Evolutionary conservation across 2,329 filamentous ascomycete genomes (phyloP), one percentile per base, ranked within the genome.

Genomic region (Westerdykella aurantiaca): DNA sequence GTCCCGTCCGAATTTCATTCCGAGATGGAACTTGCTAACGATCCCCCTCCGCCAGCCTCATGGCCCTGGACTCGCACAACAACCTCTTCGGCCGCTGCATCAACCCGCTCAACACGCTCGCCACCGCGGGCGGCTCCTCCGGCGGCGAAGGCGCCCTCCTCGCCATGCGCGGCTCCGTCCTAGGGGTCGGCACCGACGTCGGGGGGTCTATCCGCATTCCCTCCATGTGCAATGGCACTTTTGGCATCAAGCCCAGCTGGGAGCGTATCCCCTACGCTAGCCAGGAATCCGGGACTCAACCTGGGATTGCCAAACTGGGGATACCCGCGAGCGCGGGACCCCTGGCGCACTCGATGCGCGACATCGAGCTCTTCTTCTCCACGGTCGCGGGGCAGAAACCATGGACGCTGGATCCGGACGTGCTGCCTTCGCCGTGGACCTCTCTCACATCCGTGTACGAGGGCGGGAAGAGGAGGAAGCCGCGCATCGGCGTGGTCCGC

Each of bases 131-230:
- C 5, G 84, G 85, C 2, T 80, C 76, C 9, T 80, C 78, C 0
- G 83, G 83, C 10, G 84, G 84, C 11, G 82, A 85, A 58, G 81
- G 74, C 0, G 79, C 76, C 0, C 61, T 84, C 9, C 53, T 84
- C 16, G 76, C 75, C 4, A 73, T 84, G 69, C 70, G 73, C 22
- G 81, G 81, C 0, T 76, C 70, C 25, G 69, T 79, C 41, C 55
- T 85, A 1, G 82, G 82, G 1, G 71, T 83, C 11, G 80, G 79
- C 0, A 84, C 81, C 0, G 82, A 85, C 61, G 73, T 84, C 38
- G 76, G 72, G 1, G 76, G 76, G 1, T 72, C 67, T 42, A 83
- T 94, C 59, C 81, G 83, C 56, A 93, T 96, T 62, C 91, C 86
- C 66, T 86, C 95, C 43, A 89, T 95, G 51, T 69, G 75, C 43